Evolutionary conservation across 1,284 basidiomycete species (phyloP).

Genomic region (Rhizoctonia solani): DNA sequence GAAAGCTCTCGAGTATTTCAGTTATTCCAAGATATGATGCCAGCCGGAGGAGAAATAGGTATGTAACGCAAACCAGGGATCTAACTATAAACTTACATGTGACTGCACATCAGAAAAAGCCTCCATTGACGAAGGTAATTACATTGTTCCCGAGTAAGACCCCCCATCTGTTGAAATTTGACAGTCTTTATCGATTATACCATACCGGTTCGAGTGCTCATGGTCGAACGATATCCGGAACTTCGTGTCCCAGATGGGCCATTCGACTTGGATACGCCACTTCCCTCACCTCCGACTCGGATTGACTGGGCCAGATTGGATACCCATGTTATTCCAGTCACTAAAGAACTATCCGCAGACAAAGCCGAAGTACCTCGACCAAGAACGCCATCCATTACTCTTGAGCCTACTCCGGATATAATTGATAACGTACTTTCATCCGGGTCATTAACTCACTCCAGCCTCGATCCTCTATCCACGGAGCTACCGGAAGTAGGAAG

Average conservation of each 20-base stretch:
- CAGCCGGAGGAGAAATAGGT: slow-evolving; percentile 69
- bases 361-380: not conserved
- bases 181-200: slow-evolving; percentile 87
- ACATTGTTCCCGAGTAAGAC: not conserved
- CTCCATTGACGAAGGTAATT: slow-evolving; percentile 56
- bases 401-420: not conserved
- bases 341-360: slow-evolving; percentile 27
- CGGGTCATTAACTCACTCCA: not conserved
- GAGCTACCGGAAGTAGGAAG: slow-evolving; percentile 40
- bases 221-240: slow-evolving; percentile 77
- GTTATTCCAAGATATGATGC: slow-evolving; percentile 79
- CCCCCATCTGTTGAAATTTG: not conserved
- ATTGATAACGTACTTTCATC: not conserved
- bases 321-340: slow-evolving; percentile 12
- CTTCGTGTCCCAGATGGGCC: slow-evolving; percentile 74
- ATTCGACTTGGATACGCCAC: slow-evolving; percentile 73
- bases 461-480: not conserved
- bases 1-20: slow-evolving; percentile 90
- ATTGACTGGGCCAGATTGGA: slow-evolving; percentile 54
- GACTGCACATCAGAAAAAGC: slow-evolving; percentile 49
- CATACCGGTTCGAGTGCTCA: slow-evolving; percentile 68
- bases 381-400: slow-evolving; percentile 3
- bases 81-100: not conserved
- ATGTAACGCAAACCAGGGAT: slow-evolving; percentile 38
- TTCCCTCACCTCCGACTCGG: slow-evolving; percentile 72